Evolutionary conservation across 116 monocot genomes (phyloP), one percentile per base, ranked within the genome.

Genomic region (Papilionanthe hybrid): DNA sequence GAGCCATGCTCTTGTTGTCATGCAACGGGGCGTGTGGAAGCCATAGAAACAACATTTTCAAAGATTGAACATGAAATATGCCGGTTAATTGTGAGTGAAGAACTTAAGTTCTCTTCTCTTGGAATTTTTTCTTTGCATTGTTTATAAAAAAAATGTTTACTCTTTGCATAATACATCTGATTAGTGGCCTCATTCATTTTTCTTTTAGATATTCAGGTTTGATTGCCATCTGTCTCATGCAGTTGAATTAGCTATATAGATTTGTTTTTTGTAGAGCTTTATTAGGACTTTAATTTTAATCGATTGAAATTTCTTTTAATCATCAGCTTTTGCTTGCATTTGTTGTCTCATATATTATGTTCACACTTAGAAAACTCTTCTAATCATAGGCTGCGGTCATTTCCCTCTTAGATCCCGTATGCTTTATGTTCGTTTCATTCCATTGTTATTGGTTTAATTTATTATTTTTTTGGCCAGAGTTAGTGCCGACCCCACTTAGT

Each of bases 21-120:
- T 84, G 97, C 83, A 84, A 94, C 86, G 32, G 97, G 97, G 7
- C 92, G 97, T 50, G 90, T 97, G 28, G 97, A 97, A 86, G 97
- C 92, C 77, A 76, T 92, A 25, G 97, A 97, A 55, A 97, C 94
- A 75, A 92, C 94, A 85, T 94, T 89, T 90, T 94, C 94, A 57
- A 97, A 94, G 85, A 94, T 97, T 80, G 97, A 97, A 75, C 91
- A 82, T 86, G 91, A 97, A 85, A 97, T 97, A 42, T 91, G 92
- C 63, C 94, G 91, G 53, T 79, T 87, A 25, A 88, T 97, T 83
- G 97, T 97, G 79, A 92, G 96, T 84, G 53, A 53, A 53, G 53
- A 15, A 82, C 55, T 78, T 22, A 1, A 69, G 5, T 19, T 79
- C 5, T 37, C 41, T 18, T 41, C 28, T 41, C 71, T 71, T 71